Conservation (phyloP, 768 basidiomycete species). For the Lenzites betulinus region DNA sequence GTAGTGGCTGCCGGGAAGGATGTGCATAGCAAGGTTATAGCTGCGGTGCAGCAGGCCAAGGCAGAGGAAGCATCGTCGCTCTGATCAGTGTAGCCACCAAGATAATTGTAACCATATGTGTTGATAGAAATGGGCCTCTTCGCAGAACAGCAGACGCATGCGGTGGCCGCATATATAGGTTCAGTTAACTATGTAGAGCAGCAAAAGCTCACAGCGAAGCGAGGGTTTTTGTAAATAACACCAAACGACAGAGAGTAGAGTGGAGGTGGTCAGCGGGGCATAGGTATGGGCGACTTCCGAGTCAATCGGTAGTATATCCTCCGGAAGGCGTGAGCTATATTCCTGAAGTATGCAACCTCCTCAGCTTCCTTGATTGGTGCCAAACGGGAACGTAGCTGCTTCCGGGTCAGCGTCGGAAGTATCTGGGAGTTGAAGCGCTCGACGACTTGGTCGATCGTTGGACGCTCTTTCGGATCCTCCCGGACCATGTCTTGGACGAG, state of each 20-base stretch:
- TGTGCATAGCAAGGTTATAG: constrained; percentile 67
- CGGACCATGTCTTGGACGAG: constrained; percentile 37
- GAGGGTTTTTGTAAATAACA: too few species aligned
- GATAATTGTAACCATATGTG: too few species aligned
- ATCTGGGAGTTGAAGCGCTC: constrained; percentile 31
- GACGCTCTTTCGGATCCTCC: constrained; percentile 35
- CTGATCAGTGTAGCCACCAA: too few species aligned
- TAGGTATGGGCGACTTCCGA: constrained; percentile 2
- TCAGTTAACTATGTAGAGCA: too few species aligned
- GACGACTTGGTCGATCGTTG: constrained; percentile 34
- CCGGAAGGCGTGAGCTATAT: constrained; percentile 3
- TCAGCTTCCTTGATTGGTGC: not conserved
- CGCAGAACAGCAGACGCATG: too few species aligned
- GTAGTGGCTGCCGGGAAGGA: constrained; percentile 81
- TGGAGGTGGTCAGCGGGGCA: not conserved
- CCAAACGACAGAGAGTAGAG: too few species aligned
- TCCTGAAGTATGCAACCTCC: not conserved
- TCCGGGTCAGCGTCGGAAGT: constrained; percentile 15
- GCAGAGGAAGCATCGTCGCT: constrained; percentile 28
- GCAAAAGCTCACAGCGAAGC: too few species aligned
- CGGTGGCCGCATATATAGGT: too few species aligned
- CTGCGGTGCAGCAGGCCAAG: constrained; percentile 67
- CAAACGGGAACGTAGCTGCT: constrained; percentile 36
- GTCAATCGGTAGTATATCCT: constrained; percentile 5
- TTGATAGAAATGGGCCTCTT: too few species aligned